A percentile compares a stretch with the other conserved stretches of the same genome.
Evolutionary conservation across 768 basidiomycete genomes (phyloP).

Genomic region (Russula abietina): DNA sequence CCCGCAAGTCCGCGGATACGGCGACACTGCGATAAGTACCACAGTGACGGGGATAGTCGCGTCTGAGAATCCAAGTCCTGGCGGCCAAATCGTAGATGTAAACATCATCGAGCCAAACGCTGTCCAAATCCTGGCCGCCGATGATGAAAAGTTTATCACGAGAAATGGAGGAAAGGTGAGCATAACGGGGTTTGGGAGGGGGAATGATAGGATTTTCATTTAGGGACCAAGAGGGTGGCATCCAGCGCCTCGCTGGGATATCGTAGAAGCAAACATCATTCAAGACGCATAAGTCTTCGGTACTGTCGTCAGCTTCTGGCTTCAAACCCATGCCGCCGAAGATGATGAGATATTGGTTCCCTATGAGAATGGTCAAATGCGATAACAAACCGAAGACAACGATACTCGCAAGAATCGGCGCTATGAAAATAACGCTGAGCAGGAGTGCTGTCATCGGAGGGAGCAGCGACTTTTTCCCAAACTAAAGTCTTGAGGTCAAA

Average conservation of each 20-base stretch:
- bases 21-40: conserved; percentile 95
- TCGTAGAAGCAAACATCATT: conserved; percentile 91
- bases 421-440: conserved; percentile 93
- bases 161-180: conserved; percentile 86
- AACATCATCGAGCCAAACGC: conserved; percentile 90
- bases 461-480: conserved; percentile 67
- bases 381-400: background rate
- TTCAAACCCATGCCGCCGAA: conserved; percentile 94
- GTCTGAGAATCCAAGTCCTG: conserved; percentile 72
- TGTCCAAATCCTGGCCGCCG: conserved; percentile 91
- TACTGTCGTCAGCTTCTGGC: conserved; percentile 52
- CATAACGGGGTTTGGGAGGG: conserved; percentile 82
- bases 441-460: conserved; percentile 64
- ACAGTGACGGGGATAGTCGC: conserved; percentile 86
- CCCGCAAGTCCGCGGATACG: conserved; percentile 61
- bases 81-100: conserved; percentile 77
- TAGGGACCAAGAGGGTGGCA: conserved; percentile 42
- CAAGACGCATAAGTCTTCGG: conserved; percentile 84
- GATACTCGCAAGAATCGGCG: conserved; percentile 66
- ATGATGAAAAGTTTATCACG: conserved; percentile 83
- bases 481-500: conserved; percentile 77
- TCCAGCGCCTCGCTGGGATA: conserved; percentile 63
- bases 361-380: conserved; percentile 34
- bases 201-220: conserved; percentile 40
- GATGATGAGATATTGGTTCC: conserved; percentile 86